Evolutionary conservation across 148 eudicot genomes (phyloP).

Genomic region (Chenopodium quinoa): DNA sequence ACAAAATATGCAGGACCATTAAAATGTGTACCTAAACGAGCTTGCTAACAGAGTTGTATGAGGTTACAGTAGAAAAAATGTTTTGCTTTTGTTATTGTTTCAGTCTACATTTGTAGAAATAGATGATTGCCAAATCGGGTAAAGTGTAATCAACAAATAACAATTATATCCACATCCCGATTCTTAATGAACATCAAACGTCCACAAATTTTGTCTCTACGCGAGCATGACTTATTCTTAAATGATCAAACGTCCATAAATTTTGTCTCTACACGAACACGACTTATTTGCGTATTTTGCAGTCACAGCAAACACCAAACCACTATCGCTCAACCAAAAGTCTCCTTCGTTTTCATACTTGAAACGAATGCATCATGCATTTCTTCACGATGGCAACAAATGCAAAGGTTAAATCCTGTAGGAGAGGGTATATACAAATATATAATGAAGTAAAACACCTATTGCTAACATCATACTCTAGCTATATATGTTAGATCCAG

Average conservation of each 20-base stretch:
- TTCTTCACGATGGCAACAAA: neutral
- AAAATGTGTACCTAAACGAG: conserved; percentile 29
- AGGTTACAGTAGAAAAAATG: neutral
- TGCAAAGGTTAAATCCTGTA: neutral
- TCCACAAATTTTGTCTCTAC: neutral
- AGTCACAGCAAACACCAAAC: too few relatives aligned
- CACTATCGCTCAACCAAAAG: too few relatives aligned
- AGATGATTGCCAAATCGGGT: neutral
- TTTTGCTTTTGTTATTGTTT: neutral
- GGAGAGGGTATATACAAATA: neutral
- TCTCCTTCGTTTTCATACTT: too few relatives aligned
- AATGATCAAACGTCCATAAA: too few relatives aligned
- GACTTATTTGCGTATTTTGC: too few relatives aligned
- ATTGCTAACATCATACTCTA: neutral
- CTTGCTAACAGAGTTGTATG: conserved; percentile 34
- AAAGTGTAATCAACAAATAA: neutral
- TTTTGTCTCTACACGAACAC: too few relatives aligned
- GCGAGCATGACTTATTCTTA: too few relatives aligned
- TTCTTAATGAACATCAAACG: neutral
- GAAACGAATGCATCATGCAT: neutral
- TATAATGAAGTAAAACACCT: too few relatives aligned
- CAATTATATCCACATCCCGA: neutral
- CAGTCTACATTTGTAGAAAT: neutral
- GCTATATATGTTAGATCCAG: neutral
- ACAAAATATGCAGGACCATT: conserved; percentile 47